Percentiles rank a stretch among this genome's conserved stretches.
Conservation (phyloP, 129 eudicot genomes). For the Rutidosis leptorrhynchoides region DNA sequence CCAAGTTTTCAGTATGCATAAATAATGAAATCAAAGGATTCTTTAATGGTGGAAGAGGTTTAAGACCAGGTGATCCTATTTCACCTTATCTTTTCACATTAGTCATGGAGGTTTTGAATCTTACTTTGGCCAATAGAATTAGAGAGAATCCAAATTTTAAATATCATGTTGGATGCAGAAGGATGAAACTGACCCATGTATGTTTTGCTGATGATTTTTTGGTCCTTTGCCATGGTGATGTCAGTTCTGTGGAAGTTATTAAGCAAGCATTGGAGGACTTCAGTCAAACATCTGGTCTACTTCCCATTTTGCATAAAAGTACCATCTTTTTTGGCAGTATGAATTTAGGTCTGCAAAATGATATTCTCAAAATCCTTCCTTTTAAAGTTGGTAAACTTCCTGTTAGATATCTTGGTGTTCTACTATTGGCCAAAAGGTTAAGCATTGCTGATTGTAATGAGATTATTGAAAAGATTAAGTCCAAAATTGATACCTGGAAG, state of each 20-base stretch:
- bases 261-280: too few relatives aligned
- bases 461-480: background rate
- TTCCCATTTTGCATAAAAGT: background rate
- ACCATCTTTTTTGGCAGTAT: background rate
- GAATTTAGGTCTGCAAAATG: background rate
- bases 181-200: background rate
- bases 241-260: background rate
- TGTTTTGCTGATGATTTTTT: background rate
- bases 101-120: background rate
- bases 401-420: too few relatives aligned
- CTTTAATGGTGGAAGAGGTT: too few relatives aligned
- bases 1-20: too few relatives aligned
- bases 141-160: background rate
- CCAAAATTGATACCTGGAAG: background rate
- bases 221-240: background rate
- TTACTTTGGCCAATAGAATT: background rate
- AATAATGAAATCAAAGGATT: background rate
- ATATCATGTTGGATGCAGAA: background rate
- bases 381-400: background rate
- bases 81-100: background rate
- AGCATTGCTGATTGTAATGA: background rate
- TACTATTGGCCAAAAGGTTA: background rate
- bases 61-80: background rate
- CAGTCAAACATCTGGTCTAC: background rate
- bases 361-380: background rate